Evolutionary conservation across 2,329 filamentous ascomycete species (phyloP).

Genomic region (Hymenoscyphus scutula): DNA sequence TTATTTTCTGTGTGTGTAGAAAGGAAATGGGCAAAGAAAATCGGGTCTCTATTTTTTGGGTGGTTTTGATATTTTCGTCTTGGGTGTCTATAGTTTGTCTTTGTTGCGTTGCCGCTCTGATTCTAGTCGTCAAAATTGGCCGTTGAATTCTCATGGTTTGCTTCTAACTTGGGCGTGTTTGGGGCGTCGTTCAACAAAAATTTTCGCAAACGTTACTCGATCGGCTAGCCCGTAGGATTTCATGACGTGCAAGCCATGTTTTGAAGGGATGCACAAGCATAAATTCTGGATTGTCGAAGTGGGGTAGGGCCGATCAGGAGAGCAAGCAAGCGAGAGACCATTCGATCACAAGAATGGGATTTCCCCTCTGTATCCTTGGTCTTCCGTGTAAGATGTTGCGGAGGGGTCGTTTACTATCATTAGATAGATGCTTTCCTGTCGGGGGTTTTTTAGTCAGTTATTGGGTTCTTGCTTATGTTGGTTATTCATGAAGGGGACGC

Average conservation of each 20-base stretch:
- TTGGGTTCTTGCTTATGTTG: neutral
- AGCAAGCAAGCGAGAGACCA: neutral
- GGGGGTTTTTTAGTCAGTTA: neutral
- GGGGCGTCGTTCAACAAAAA: too few relatives aligned
- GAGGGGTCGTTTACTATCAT: neutral
- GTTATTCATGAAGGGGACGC: neutral
- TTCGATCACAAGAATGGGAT: neutral
- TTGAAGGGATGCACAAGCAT: neutral
- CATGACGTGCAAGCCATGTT: neutral
- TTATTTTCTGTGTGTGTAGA: neutral
- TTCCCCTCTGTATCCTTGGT: neutral
- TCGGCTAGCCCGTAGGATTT: neutral
- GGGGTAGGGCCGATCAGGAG: neutral
- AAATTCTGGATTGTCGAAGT: neutral
- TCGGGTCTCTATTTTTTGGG: neutral
- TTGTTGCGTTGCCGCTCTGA: neutral
- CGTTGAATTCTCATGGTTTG: too few relatives aligned
- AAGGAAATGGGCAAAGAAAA: neutral
- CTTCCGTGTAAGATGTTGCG: neutral
- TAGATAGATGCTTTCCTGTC: constrained; percentile 4
- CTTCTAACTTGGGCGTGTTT: too few relatives aligned
- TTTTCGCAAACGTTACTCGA: too few relatives aligned
- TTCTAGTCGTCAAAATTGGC: too few relatives aligned
- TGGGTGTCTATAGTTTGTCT: neutral
- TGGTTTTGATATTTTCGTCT: neutral